Evolutionary conservation across 2,329 filamentous ascomycete species (phyloP).

Genomic region (Bisporella sp.): DNA sequence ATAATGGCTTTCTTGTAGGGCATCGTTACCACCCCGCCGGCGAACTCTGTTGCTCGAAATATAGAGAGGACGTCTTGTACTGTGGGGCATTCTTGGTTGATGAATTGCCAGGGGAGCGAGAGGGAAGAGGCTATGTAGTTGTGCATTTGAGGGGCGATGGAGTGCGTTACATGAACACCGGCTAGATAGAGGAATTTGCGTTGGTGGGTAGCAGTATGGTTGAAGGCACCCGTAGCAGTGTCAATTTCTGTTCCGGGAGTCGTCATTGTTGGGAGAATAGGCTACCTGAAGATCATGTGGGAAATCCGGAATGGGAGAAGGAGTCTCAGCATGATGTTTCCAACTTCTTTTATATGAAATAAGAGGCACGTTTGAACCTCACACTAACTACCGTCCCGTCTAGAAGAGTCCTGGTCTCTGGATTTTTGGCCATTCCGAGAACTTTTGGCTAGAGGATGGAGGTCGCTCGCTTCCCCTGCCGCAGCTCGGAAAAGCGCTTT

Average conservation of each 20-base stretch:
- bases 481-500: neutral
- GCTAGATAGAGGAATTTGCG: slow-evolving; percentile 28
- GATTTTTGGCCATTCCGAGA: neutral
- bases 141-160: slow-evolving; percentile 34
- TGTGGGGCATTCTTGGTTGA: slow-evolving; percentile 26
- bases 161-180: slow-evolving; percentile 34
- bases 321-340: neutral
- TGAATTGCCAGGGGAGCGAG: slow-evolving; percentile 30
- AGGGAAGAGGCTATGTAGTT: slow-evolving; percentile 31
- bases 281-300: neutral
- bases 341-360: neutral
- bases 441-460: neutral
- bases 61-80: slow-evolving; percentile 35
- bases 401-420: neutral
- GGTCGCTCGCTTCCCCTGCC: neutral
- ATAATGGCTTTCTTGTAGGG: slow-evolving; percentile 74
- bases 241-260: neutral
- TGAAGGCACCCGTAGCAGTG: neutral
- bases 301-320: neutral
- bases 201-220: neutral
- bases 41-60: slow-evolving; percentile 50
- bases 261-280: neutral
- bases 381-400: neutral
- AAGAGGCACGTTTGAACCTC: neutral
- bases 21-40: slow-evolving; percentile 70